Evolutionary conservation across 202 grass and related monocot genomes (phyloP), one percentile per base, ranked within the genome.

Genomic region (Bolboschoenoplectus hybrid): DNA sequence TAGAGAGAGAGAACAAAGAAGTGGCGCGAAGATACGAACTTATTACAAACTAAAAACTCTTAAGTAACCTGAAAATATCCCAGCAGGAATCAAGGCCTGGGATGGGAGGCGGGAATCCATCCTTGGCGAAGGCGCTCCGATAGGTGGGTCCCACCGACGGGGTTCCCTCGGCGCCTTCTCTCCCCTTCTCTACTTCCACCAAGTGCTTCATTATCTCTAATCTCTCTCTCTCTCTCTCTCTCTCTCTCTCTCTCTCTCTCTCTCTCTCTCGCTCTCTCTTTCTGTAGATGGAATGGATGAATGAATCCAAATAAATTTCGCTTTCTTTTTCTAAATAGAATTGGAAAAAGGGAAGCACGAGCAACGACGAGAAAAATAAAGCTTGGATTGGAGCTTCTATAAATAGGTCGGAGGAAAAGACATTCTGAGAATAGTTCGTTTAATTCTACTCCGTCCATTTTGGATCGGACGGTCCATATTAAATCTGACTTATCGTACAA

Each of bases 31-130:
- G 26, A 81, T 60, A 20, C 32, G 34, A 55, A 57, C 13, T 52
- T 55, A 19, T 38, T 56, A 19, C 34, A 38, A 78, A 80, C n/a
- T 1, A 20, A 58, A 38, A 57, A 73, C 11, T 43, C 16, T 12
- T 36, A 67, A 60, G 7, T 62, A 49, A 95, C 93, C 93, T 89
- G 84, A 95, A 95, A 81, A 95, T 91, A 83, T 95, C 93, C 87
- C 92, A 95, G 89, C 93, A 95, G 75, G 87, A 87, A 44, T 95
- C 81, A 26, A 95, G 81, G 20, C 93, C 93, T 67, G 88, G 84
- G 55, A 95, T 88, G 20, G 91, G 91, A 1, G 84, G 26, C 64
- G 89, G 93, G 89, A 95, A 95, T 14, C 91, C 93, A 73, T 93
- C 86, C 46, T 90, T 82, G 81, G 93, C 93, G 81, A 90, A 88